These are phyloP conservation scores for Micromonas pusilla DNA, from an alignment of 139 green algal species.

Conservation along the genomic window DNA sequence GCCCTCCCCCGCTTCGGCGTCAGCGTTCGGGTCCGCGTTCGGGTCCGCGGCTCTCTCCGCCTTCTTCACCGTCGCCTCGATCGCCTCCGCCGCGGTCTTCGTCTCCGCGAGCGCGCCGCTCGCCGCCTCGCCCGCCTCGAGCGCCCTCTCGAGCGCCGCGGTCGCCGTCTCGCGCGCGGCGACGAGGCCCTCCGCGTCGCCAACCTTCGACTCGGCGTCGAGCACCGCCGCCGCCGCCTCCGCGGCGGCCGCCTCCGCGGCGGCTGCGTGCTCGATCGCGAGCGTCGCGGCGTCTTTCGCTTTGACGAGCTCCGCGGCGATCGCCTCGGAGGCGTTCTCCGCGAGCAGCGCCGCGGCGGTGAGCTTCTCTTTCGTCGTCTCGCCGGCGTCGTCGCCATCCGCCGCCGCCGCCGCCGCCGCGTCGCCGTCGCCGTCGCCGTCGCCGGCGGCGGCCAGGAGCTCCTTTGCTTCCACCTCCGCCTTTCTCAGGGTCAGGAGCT, in stretches of 20 bases:
- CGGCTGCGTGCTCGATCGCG: conserved; percentile 38
- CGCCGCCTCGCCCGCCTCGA: conserved; percentile 31
- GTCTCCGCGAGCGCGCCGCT: not conserved
- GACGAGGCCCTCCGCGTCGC: conserved; percentile 38
- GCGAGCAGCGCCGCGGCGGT: conserved; percentile 44
- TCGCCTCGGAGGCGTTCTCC: conserved; percentile 23
- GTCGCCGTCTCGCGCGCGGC: conserved; percentile 37
- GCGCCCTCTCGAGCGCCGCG: conserved; percentile 28
- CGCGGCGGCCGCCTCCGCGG: conserved; percentile 42
- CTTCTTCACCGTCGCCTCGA: too few species aligned
- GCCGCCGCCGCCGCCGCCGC: conserved; percentile 45
- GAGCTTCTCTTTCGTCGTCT: conserved; percentile 40
- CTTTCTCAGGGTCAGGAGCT: not conserved
- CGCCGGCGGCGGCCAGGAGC: conserved; percentile 60
- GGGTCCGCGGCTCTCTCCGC: not conserved
- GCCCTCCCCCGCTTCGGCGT: conserved; percentile 39
- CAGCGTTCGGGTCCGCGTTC: not conserved
- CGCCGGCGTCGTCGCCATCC: conserved; percentile 44
- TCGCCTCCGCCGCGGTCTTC: conserved; percentile 7
- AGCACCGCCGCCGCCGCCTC: conserved; percentile 35
- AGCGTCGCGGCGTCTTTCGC: conserved; percentile 37
- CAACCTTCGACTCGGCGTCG: conserved; percentile 38
- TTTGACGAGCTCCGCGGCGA: conserved; percentile 46
- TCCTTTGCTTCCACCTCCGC: conserved; percentile 47
- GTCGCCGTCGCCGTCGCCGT: conserved; percentile 59